Evolutionary conservation across 441 rosid genomes (phyloP).

Genomic region (Gossypium aridum): DNA sequence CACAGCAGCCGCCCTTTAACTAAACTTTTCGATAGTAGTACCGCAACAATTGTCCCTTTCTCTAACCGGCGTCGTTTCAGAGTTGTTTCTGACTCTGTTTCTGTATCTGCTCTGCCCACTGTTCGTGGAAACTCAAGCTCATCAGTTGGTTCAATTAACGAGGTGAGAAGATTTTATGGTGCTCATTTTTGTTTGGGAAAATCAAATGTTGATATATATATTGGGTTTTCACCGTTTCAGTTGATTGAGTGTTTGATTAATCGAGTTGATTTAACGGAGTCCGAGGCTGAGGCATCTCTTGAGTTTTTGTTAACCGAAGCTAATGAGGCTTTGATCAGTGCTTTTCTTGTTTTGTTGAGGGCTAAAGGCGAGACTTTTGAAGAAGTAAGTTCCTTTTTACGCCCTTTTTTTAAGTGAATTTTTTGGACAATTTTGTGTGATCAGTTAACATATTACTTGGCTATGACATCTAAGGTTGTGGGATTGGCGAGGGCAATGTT

Average conservation of each 20-base stretch:
- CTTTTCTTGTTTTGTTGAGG: constrained; percentile 77
- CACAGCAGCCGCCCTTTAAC: not conserved
- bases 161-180: constrained; percentile 26
- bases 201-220: too few relatives aligned
- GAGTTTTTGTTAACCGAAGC: constrained; percentile 51
- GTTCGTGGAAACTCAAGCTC: constrained; percentile 23
- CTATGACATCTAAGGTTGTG: constrained; percentile 36
- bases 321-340: constrained; percentile 68
- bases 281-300: constrained; percentile 70
- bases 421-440: too few relatives aligned
- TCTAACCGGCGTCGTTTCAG: not conserved
- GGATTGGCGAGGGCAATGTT: constrained; percentile 89
- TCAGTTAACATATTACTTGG: too few relatives aligned
- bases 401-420: not conserved
- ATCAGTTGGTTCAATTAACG: constrained; percentile 38
- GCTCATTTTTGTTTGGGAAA: not conserved
- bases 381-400: constrained; percentile 40
- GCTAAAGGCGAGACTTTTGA: constrained; percentile 95
- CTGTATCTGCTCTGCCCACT: constrained; percentile 20
- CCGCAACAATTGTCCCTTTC: not conserved
- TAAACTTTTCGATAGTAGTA: constrained; percentile 9
- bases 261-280: constrained; percentile 64
- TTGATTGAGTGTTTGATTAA: constrained; percentile 69
- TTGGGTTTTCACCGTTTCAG: constrained; percentile 22
- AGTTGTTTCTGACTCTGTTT: not conserved